Evolutionary conservation across 306 rosid genomes (phyloP), one percentile per base, ranked within the genome.

Genomic region (Pyrus bretschneideri): DNA sequence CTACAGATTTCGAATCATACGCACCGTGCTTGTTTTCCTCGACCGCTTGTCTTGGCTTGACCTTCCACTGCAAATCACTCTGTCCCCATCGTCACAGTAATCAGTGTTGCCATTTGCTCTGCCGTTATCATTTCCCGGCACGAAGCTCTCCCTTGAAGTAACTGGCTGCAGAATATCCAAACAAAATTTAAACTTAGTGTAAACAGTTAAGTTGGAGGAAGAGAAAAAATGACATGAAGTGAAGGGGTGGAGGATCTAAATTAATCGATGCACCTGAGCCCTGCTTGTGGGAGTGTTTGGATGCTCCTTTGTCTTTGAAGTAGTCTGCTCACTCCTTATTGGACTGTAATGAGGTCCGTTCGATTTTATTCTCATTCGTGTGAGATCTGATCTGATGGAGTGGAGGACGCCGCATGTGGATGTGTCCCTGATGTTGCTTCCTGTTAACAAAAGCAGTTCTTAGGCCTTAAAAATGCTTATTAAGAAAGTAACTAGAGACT

Each of bases 1-100:
- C 19, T 17, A 4, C 11, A 54, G 64, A 21, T 45, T 60, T 33
- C 18, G 35, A 72, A 35, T 55, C 68, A 23, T 23, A 18, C 27
- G 1, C 90, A 95, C 99, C 81, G 84, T 89, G 99, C 99, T 92
- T 61, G 97, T 79, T 85, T 95, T 95, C 87, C 99, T 88, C 58
- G 87, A 79, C 33, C 90, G 93, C 76, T 83, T 95, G 59, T 87
- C 96, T 81, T 87, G 97, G 78, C 88, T 88, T 13, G 90, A 74
- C 78, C 65, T 83, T 5, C 88, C 84, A 7, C 89, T 86, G 71
- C 87, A 76, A 58, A 83, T 79, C 71, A 81, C 31, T 70, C 85
- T 79, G 15, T 88, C 96, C 78, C 52, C 88, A 29, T 89, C 93
- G 44, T 90, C 90, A 55, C 81, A 65, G 69, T 73, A 79, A 55